Evolutionary conservation across 495 filamentous ascomycete genomes (phyloP).

Genomic region (Talaromyces nanjingensis): DNA sequence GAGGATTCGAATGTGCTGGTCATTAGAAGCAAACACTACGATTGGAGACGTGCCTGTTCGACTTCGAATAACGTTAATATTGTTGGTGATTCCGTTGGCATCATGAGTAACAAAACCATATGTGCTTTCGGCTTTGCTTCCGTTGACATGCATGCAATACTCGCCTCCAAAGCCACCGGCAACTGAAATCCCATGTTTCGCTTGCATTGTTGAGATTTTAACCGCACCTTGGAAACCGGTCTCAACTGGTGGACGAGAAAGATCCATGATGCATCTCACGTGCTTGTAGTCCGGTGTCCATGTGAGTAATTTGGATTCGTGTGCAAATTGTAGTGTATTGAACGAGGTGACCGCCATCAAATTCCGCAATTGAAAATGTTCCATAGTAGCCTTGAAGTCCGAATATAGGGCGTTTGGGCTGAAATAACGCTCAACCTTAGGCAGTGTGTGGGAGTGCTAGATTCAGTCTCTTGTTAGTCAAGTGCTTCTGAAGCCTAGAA

Average conservation of each 20-base stretch:
- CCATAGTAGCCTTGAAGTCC: constrained; percentile 51
- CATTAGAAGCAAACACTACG: constrained; percentile 80
- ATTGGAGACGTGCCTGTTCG: constrained; percentile 55
- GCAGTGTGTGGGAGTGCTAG: constrained; percentile 19
- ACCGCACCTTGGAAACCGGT: constrained; percentile 31
- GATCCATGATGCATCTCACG: constrained; percentile 52
- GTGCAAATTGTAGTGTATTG: constrained; percentile 72
- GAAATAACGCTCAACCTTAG: constrained; percentile 46
- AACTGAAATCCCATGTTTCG: constrained; percentile 60
- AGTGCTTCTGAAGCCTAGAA: background rate
- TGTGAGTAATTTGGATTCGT: constrained; percentile 46
- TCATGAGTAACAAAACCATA: constrained; percentile 61
- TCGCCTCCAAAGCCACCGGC: constrained; percentile 78
- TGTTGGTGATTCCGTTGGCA: constrained; percentile 76
- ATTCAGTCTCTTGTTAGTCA: background rate
- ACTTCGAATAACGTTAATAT: constrained; percentile 62
- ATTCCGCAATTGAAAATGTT: constrained; percentile 90
- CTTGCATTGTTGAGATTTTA: constrained; percentile 65
- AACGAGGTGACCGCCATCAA: constrained; percentile 66
- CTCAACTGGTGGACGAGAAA: constrained; percentile 42
- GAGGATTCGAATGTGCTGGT: constrained; percentile 65
- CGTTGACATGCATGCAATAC: constrained; percentile 59
- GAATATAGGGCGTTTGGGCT: constrained; percentile 66
- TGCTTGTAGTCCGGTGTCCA: constrained; percentile 35
- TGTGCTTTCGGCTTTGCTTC: constrained; percentile 35